Conservation (phyloP, 2,329 filamentous ascomycete species). For the Ophiocordyceps australis region DNA sequence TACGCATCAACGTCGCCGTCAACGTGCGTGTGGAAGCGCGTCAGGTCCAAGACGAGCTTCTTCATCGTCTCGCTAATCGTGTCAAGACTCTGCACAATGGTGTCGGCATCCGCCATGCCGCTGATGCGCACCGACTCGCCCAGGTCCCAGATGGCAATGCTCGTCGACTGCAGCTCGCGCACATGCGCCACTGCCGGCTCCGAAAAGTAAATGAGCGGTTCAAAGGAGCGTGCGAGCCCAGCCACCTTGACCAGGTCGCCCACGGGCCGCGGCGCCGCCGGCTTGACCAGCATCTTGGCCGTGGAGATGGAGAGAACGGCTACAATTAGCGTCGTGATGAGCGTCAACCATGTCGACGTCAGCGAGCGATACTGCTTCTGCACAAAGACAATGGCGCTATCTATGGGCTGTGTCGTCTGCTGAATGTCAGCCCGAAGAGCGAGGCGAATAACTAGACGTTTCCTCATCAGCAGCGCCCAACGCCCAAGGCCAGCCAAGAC, state of each 20-base stretch:
- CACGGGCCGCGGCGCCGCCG: constrained; percentile 28
- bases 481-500: not conserved
- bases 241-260: constrained; percentile 77
- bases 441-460: constrained; percentile 60
- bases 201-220: constrained; percentile 87
- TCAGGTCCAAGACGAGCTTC: constrained; percentile 68
- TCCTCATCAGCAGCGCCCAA: not conserved
- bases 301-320: constrained; percentile 46
- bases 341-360: constrained; percentile 52
- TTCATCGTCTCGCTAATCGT: constrained; percentile 74
- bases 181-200: constrained; percentile 79
- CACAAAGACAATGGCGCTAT: constrained; percentile 48
- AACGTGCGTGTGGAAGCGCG: constrained; percentile 82
- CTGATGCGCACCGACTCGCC: constrained; percentile 77
- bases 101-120: constrained; percentile 77
- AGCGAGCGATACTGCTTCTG: constrained; percentile 38
- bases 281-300: constrained; percentile 48
- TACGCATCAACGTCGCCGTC: constrained; percentile 81
- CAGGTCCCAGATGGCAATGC: constrained; percentile 86
- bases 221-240: constrained; percentile 75
- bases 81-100: constrained; percentile 75
- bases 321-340: constrained; percentile 42
- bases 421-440: constrained; percentile 75
- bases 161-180: constrained; percentile 74
- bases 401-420: constrained; percentile 70